Conservation (phyloP, 108 stramenopile species). For the Conticribra weissflogii region DNA sequence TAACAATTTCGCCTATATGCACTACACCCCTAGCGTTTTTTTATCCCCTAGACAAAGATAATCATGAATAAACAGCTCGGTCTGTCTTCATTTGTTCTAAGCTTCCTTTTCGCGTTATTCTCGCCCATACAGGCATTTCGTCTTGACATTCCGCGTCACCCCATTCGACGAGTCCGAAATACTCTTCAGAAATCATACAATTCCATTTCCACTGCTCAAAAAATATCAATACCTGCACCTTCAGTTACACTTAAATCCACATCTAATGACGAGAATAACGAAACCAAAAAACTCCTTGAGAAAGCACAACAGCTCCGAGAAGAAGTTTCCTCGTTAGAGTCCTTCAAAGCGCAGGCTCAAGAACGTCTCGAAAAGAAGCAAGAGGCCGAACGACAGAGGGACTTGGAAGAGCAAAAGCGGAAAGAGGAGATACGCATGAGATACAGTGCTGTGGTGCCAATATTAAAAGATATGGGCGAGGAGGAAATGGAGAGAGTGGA, state of each 20-base stretch:
- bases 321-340: constrained; percentile 3
- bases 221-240: not conserved
- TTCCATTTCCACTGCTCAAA: too few relatives aligned
- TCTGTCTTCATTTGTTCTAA: too few relatives aligned
- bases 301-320: constrained; percentile 10
- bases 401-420: constrained; percentile 39
- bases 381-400: constrained; percentile 28
- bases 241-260: not conserved
- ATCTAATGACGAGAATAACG: not conserved
- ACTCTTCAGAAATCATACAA: too few relatives aligned
- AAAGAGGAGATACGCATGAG: constrained; percentile 39
- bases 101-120: too few relatives aligned
- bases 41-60: too few relatives aligned
- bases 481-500: constrained; percentile 68
- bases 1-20: too few relatives aligned
- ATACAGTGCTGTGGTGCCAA: constrained; percentile 76
- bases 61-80: too few relatives aligned
- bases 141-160: too few relatives aligned
- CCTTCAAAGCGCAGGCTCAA: not conserved
- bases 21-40: too few relatives aligned
- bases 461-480: constrained; percentile 76
- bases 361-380: constrained; percentile 28
- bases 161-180: too few relatives aligned
- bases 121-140: too few relatives aligned
- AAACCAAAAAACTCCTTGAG: constrained; percentile 13